Evolutionary conservation across 2,329 filamentous ascomycete genomes (phyloP), one percentile per base, ranked within the genome.

Genomic region (Pseudocercospora fijiensis): DNA sequence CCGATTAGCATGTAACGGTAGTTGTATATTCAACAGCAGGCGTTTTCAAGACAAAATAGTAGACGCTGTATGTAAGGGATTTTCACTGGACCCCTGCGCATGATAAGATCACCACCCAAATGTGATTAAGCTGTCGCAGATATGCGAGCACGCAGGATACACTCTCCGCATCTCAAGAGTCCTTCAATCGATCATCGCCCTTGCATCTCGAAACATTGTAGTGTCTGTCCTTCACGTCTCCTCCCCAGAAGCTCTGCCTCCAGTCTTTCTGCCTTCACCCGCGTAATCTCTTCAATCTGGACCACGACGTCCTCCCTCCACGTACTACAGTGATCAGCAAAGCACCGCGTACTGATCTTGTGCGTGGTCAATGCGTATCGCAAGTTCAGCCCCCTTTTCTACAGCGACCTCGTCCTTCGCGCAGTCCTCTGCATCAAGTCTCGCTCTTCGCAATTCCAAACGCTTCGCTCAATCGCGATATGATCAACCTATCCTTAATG

Each of bases 11-110:
- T 70, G 68, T 67, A 65, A 65, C 59, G 65, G 62, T 68, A 67
- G 64, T 68, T 70, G 66, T 68, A 67, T 63, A 68, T 66, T 68
- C 61, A 60, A 51, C 67, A 68, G 66, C 64, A 63, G 68, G 64
- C 65, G 64, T 64, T 63, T 41, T 52, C 63, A 51, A 41, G 61
- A 57, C 59, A 60, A 55, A 61, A 60, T 33, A 63, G 65, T 66
- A 68, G 64, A 68, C 56, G 58, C 33, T 65, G 63, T 67, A 63
- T 59, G 61, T 64, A 65, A 58, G 63, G 65, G 58, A 56, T 28
- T 57, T 43, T 57, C 37, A n/a, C 27, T 41, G 24, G 24, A 4
- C 28, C 28, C 57, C 18, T 22, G 26, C 24, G 37, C 30, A 43
- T 28, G 49, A n/a, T n/a, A n/a, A n/a, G n/a, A n/a, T n/a, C n/a